These are phyloP conservation scores for Coemansia erecta DNA, from an alignment of 192 early-diverging fungal genomes.

Conservation along the genomic window DNA sequence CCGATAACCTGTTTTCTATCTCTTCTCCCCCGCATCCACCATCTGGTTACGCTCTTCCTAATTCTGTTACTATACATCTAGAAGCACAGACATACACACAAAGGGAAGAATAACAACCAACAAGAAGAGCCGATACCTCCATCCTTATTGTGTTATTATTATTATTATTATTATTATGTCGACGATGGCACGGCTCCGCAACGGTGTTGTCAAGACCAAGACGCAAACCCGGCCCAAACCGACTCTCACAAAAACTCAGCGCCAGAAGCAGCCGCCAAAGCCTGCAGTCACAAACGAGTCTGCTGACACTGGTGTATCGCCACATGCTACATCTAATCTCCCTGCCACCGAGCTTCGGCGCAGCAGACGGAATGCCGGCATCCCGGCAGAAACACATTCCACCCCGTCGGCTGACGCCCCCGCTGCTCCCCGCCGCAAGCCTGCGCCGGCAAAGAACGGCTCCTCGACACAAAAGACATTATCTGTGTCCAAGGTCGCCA, in stretches of 20 bases:
- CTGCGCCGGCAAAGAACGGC: background rate
- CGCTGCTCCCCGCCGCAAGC: slow-evolving; percentile 1
- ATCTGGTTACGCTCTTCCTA: too few relatives aligned
- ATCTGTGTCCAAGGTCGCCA: background rate
- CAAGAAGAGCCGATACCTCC: background rate
- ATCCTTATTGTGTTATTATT: background rate
- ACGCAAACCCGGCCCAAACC: background rate
- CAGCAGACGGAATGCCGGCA: slow-evolving; percentile 12
- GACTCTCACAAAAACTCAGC: too few relatives aligned
- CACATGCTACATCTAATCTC: too few relatives aligned
- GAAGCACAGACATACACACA: too few relatives aligned
- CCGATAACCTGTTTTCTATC: background rate
- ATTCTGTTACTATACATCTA: too few relatives aligned
- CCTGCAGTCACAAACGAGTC: too few relatives aligned
- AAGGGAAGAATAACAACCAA: too few relatives aligned
- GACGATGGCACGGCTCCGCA: slow-evolving; percentile 41
- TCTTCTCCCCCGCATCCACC: background rate
- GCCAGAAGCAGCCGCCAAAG: too few relatives aligned
- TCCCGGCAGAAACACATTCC: slow-evolving; percentile 8
- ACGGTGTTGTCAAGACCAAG: slow-evolving; percentile 10
- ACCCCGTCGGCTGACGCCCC: background rate
- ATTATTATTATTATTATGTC: slow-evolving; percentile 26
- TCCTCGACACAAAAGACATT: background rate
- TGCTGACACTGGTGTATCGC: too few relatives aligned
- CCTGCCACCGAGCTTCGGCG: background rate